Evolutionary conservation across 2,329 filamentous ascomycete genomes (phyloP), one percentile per base, ranked within the genome.

Genomic region (Colletotrichum lini): DNA sequence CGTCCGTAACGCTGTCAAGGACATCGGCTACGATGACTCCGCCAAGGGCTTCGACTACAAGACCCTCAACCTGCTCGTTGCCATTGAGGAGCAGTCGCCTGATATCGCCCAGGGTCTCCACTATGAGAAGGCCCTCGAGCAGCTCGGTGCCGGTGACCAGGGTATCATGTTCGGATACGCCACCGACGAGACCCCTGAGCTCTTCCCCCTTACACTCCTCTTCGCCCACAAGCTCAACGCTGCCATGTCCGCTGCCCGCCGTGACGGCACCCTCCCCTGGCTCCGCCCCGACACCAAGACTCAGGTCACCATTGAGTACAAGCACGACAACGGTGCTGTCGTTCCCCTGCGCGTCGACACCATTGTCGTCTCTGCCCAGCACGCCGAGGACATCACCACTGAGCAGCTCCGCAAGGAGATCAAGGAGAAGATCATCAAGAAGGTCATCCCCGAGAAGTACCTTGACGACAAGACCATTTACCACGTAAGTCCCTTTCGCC

Each of bases 101-200:
- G 96, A 99, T 85, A 99, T 99, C 81, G 96, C 96, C 78, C 96
- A 98, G 88, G 96, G 96, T 90, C 94, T 99, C 69, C 94, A 98
- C 90, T 97, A 97, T 85, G 96, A 99, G 77, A 90, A 98, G 89
- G 95, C 94, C 77, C 93, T 99, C 60, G 96, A 99, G 91, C 92
- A 97, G 87, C 92, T 99, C 76, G 96, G 96, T 85, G 96, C 96
- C 74, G 96, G 96, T 93, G 96, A 99, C 87, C 96, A 99, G 90
- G 96, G 96, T 89, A 98, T 99, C 90, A 99, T 99, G 96, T 99
- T 99, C 86, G 96, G 96, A 80, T 99, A 99, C 90, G 96, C 96
- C 84, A 98, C 96, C 80, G 96, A 99, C 81, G 96, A 99, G 91
- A 98, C 96, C 79, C 95, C 96, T 74, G 96, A 99, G 88, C 91